Base-by-base conservation (phyloP, 495 filamentous ascomycete genomes). In the Penicillium bialowiezense region DNA sequence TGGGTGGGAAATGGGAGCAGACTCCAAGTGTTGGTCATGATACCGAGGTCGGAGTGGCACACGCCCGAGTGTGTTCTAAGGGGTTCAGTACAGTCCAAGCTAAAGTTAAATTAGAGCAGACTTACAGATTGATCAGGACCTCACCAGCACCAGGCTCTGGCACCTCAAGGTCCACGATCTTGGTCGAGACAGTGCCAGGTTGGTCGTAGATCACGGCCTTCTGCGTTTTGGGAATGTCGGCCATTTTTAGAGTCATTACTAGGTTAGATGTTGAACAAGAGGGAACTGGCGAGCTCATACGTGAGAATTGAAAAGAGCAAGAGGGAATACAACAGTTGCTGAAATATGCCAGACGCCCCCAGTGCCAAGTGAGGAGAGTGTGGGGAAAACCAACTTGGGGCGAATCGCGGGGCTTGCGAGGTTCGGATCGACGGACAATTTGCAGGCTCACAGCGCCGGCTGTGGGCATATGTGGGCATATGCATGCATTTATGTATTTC, bases 201-300 rank as follows among this genome's bases (percentile, higher is more conserved):
- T 85, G 75, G 64, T 88, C 84, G 61, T 86, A 90, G 46, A 88
- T 67, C 31, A 70, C 69, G 21, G 85, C 87, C 68, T 86, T 88
- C 60, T 88, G 79, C 48, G 72, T 86, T 57, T 75, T 75, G 9
- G 84, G 85, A 31, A 87, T 75, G 29, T 8, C 49, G 55, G 63
- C 42, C 64, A 68, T 70, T 6, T 9, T 55, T 32, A 47, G 8
- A 26, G 3, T 7, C n/a, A n/a, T n/a, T n/a, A n/a, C n/a, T n/a
- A n/a, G n/a, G n/a, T n/a, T n/a, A n/a, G n/a, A n/a, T n/a, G n/a
- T n/a, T n/a, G n/a, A n/a, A n/a, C n/a, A n/a, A n/a, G n/a, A n/a
- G n/a, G n/a, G n/a, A n/a, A n/a, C n/a, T n/a, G n/a, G n/a, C n/a
- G n/a, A n/a, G n/a, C n/a, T n/a, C n/a, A n/a, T n/a, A n/a, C n/a